Evolutionary conservation across 352 stramenopile genomes (phyloP).

Genomic region (Pythium graminicola): DNA sequence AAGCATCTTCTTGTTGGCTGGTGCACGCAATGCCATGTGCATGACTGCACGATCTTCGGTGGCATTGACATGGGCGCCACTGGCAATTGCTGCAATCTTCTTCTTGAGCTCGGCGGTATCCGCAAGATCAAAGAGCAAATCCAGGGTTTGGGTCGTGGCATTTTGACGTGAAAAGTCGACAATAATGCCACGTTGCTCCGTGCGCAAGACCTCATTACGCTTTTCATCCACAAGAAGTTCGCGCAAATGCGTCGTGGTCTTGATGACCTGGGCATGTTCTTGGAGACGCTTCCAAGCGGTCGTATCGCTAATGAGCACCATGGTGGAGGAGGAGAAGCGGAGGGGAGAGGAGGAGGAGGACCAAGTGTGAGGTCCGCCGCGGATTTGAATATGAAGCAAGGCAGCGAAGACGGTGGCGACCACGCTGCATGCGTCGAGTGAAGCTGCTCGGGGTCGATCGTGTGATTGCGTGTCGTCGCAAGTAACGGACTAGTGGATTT

Average conservation of each 20-base stretch:
- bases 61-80: constrained; percentile 92
- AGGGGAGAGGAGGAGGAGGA: constrained; percentile 9
- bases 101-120: constrained; percentile 81
- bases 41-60: constrained; percentile 95
- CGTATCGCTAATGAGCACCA: constrained; percentile 66
- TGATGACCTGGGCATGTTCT: constrained; percentile 71
- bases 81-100: constrained; percentile 88
- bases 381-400: constrained; percentile 10
- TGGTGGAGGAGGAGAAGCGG: constrained; percentile 1
- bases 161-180: constrained; percentile 95
- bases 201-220: constrained; percentile 87
- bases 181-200: constrained; percentile 90
- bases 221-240: constrained; percentile 86
- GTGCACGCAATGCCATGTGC: constrained; percentile 94
- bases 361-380: neutral
- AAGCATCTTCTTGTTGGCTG: constrained; percentile 64
- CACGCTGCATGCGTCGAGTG: neutral
- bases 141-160: constrained; percentile 78
- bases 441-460: neutral
- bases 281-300: constrained; percentile 65
- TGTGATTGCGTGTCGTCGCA: constrained; percentile 2
- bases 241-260: constrained; percentile 82
- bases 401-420: neutral
- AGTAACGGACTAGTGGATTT: neutral
- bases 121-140: constrained; percentile 91